Evolutionary conservation across 148 eudicot species (phyloP), one percentile per base, ranked within the genome.

Genomic region (Camellia sinensis): DNA sequence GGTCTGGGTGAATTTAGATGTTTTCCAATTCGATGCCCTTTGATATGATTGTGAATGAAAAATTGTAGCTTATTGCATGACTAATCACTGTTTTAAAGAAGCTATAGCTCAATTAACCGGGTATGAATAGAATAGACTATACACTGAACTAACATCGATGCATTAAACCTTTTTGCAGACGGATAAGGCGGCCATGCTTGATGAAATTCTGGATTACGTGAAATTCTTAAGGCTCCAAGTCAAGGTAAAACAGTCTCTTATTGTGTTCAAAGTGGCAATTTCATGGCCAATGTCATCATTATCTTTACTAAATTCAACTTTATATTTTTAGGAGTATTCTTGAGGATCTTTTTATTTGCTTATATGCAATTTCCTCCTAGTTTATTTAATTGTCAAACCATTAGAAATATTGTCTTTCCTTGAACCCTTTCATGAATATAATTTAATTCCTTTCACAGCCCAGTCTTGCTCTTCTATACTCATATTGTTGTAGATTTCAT

Each of bases 151-250:
- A 19, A n/a, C 22, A 22, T 29, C 45, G 13, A 81, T 68, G 3
- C n/a, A 11, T 45, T 45, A 29, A 59, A 67, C 67, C 52, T 63
- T 72, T 79, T 65, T 74, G 48, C 87, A 89, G 91, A 86, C 89
- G n/a, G 91, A 91, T 66, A 91, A 87, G 83, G 91, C 90, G n/a
- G 89, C 92, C 17, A 91, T 91, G 90, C 88, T 90, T 46, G 91
- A 89, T 67, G 91, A 87, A 80, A 86, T 90, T 80, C 83, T 87
- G 76, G 91, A 89, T 63, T 90, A 90, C 69, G 91, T 90, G 76
- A 90, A 89, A 74, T 90, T 89, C 88, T 79, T 89, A 50, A 83
- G 89, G 87, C 90, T 90, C 50, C 91, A 89, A 84, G 93, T 89
- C 74, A 89, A 90, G 92, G 92, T 89, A 82, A 80, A 52, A 73